phyloP scores from a whole-genome alignment of 805 yeast species.

The Candida railenensis region DNA sequence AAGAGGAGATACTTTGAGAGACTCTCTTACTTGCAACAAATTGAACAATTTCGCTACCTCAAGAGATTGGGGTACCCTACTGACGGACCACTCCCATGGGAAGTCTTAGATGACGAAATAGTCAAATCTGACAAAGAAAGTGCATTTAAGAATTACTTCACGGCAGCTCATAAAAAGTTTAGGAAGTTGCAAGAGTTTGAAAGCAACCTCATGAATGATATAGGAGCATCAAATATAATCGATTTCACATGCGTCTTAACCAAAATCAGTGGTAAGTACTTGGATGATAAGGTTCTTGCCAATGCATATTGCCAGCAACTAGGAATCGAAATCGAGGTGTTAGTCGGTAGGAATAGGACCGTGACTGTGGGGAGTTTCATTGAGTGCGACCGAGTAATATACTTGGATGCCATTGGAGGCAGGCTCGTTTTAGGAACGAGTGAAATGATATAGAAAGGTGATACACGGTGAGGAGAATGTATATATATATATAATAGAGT shows the following conservation, averaged over 20 bases:
- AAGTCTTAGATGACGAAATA: conserved; percentile 14
- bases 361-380: conserved; percentile 44
- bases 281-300: conserved; percentile 19
- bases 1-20: neutral
- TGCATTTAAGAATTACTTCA: conserved; percentile 14
- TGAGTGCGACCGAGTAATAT: conserved; percentile 43
- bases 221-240: neutral
- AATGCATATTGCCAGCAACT: conserved; percentile 49
- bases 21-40: neutral
- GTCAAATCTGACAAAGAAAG: conserved; percentile 15
- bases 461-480: too few species aligned
- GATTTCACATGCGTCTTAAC: neutral
- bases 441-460: neutral
- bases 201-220: conserved; percentile 7
- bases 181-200: conserved; percentile 25
- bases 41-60: conserved; percentile 20
- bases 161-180: conserved; percentile 15
- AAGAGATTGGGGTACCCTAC: conserved; percentile 33
- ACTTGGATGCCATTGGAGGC: conserved; percentile 41
- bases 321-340: conserved; percentile 46
- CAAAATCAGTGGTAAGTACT: neutral
- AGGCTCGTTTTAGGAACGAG: conserved; percentile 23
- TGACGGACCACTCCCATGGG: conserved; percentile 27
- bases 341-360: conserved; percentile 14
- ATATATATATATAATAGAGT: too few species aligned